Conservation (phyloP, 139 green algal genomes). For the Asterochloris erici region DNA sequence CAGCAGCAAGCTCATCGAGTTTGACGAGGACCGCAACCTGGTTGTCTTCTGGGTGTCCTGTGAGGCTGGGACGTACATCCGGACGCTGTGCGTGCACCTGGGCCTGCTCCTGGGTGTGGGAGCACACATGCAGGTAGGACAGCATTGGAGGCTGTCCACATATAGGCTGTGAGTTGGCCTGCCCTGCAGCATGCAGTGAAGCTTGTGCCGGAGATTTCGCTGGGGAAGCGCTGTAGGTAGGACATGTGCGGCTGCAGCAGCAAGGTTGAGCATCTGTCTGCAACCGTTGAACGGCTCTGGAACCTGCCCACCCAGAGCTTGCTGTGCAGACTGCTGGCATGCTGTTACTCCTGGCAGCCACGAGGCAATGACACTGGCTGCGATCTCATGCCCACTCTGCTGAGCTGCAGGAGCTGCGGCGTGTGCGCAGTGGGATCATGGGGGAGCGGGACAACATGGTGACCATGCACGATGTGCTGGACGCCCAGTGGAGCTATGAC, state of each 20-base stretch:
- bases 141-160: not conserved
- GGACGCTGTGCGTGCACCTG: slow-evolving; percentile 97
- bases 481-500: slow-evolving; percentile 93
- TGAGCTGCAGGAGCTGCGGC: slow-evolving; percentile 84
- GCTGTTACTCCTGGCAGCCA: no score
- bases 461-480: slow-evolving; percentile 99
- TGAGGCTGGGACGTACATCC: slow-evolving; percentile 96
- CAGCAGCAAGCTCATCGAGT: slow-evolving; percentile 90
- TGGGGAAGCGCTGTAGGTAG: no score
- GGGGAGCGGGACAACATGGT: slow-evolving; percentile 98
- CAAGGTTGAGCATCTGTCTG: not conserved
- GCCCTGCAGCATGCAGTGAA: not conserved
- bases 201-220: not conserved
- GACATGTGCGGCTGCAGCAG: not conserved
- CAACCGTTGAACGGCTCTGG: not conserved
- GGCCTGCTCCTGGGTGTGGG: slow-evolving; percentile 94
- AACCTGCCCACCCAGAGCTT: no score
- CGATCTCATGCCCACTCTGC: no score
- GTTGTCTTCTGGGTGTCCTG: slow-evolving; percentile 96
- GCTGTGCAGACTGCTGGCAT: not conserved
- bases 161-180: not conserved
- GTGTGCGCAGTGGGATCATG: slow-evolving; percentile 92
- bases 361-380: no score
- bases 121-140: slow-evolving; percentile 88
- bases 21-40: slow-evolving; percentile 92